A percentile compares a stretch with the other conserved stretches of the same genome.
Evolutionary conservation across 176 grass and related monocot genomes (phyloP).

Genomic region (Zea mays): DNA sequence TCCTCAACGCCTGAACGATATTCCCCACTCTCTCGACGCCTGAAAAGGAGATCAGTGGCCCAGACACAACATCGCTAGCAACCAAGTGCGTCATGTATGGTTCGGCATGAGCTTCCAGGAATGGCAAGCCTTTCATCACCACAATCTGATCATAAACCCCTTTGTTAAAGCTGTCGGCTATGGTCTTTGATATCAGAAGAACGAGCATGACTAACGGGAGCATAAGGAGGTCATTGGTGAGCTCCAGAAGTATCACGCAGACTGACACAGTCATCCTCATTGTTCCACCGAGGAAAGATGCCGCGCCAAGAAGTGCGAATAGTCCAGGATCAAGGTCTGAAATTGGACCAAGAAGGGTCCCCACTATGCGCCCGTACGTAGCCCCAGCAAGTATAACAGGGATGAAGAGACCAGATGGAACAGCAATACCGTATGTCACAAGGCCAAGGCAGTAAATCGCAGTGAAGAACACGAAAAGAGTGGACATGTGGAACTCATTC

Average conservation of each 20-base stretch:
- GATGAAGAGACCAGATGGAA: constrained; percentile 93
- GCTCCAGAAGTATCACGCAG: constrained; percentile 90
- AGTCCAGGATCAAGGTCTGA: constrained; percentile 75
- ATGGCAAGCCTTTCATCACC: constrained; percentile 89
- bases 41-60: constrained; percentile 65
- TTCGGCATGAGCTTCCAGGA: constrained; percentile 91
- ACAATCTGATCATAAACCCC: constrained; percentile 92
- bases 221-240: constrained; percentile 87
- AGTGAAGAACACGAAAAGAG: constrained; percentile 77
- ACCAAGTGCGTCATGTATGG: constrained; percentile 75
- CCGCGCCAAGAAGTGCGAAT: constrained; percentile 79
- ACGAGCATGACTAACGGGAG: constrained; percentile 95
- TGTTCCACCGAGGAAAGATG: constrained; percentile 87
- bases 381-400: constrained; percentile 90
- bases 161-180: constrained; percentile 85
- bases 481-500: constrained; percentile 69
- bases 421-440: constrained; percentile 79
- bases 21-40: constrained; percentile 79
- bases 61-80: constrained; percentile 72
- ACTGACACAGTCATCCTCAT: constrained; percentile 98
- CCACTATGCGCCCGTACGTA: constrained; percentile 71
- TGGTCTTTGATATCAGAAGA: constrained; percentile 89
- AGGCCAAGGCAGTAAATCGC: constrained; percentile 79
- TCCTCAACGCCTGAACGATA: constrained; percentile 60
- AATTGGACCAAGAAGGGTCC: constrained; percentile 68